Conservation (phyloP, 306 rosid species). For the Citrullus colocynthis region DNA sequence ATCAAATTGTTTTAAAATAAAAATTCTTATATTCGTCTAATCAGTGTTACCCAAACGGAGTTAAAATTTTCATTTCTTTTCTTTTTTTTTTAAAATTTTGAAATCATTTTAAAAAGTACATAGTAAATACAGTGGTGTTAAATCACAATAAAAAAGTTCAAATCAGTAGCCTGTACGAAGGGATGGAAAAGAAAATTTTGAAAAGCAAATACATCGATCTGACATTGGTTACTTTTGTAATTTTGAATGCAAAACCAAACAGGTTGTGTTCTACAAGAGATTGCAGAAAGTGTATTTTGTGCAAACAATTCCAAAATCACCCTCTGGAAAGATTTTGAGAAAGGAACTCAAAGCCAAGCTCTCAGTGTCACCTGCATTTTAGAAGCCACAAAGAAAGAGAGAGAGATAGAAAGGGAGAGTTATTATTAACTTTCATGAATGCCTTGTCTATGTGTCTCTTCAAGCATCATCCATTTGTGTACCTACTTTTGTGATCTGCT, state of each 20-base stretch:
- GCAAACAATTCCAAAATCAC: conserved; percentile 72
- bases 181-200: no score
- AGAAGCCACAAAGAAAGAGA: neutral
- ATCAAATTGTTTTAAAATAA: no score
- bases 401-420: neutral
- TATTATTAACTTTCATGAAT: neutral
- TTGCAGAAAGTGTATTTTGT: conserved; percentile 59
- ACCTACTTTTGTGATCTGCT: neutral
- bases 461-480: neutral
- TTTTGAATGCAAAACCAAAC: neutral
- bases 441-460: neutral
- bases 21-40: no score
- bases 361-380: conserved; percentile 10
- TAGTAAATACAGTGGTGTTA: no score
- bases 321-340: conserved; percentile 76
- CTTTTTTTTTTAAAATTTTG: no score
- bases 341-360: conserved; percentile 78
- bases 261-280: conserved; percentile 88
- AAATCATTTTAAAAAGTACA: no score
- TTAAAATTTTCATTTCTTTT: no score
- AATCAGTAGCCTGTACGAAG: no score
- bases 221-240: neutral
- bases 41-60: no score
- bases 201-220: no score
- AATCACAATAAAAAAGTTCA: no score